Evolutionary conservation across 352 stramenopile genomes (phyloP).

Genomic region (Phytophthora chlamydospora): DNA sequence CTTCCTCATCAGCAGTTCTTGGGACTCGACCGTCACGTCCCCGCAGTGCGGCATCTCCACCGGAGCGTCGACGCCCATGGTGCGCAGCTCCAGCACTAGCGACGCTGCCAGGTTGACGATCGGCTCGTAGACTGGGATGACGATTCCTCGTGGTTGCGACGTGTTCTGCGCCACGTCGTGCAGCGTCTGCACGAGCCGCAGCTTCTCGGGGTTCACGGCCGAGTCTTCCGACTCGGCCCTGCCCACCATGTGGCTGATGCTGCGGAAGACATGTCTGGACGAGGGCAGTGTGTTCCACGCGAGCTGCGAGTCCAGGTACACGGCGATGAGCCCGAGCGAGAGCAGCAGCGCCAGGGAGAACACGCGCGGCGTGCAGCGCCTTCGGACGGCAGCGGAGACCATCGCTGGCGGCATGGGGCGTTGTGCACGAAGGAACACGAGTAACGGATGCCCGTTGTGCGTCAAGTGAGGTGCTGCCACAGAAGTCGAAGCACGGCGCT

Average conservation of each 20-base stretch:
- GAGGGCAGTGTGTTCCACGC: constrained; percentile 16
- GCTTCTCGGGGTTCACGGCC: constrained; percentile 1
- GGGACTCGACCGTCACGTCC: constrained; percentile 21
- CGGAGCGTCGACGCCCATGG: constrained; percentile 25
- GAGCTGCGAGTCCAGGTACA: constrained; percentile 22
- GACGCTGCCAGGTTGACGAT: constrained; percentile 36
- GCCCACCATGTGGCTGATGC: neutral
- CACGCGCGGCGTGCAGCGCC: constrained; percentile 15
- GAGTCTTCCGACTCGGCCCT: no score
- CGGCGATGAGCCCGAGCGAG: constrained; percentile 11
- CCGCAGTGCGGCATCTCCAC: constrained; percentile 51
- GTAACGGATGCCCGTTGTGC: no score
- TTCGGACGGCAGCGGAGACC: neutral
- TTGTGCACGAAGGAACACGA: neutral
- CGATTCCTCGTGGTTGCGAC: constrained; percentile 20
- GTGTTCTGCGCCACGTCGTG: constrained; percentile 23
- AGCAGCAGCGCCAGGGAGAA: constrained; percentile 14
- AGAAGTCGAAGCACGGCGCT: no score
- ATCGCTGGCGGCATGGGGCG: neutral
- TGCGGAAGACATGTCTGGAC: constrained; percentile 17
- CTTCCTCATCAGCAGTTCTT: constrained; percentile 18
- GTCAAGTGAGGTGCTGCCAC: no score
- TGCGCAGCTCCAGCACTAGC: constrained; percentile 38
- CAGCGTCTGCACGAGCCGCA: constrained; percentile 25
- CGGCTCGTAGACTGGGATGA: constrained; percentile 39